Evolutionary conservation across 2,329 filamentous ascomycete genomes (phyloP), one percentile per base, ranked within the genome.

Genomic region (Arthrocladium fulminans): DNA sequence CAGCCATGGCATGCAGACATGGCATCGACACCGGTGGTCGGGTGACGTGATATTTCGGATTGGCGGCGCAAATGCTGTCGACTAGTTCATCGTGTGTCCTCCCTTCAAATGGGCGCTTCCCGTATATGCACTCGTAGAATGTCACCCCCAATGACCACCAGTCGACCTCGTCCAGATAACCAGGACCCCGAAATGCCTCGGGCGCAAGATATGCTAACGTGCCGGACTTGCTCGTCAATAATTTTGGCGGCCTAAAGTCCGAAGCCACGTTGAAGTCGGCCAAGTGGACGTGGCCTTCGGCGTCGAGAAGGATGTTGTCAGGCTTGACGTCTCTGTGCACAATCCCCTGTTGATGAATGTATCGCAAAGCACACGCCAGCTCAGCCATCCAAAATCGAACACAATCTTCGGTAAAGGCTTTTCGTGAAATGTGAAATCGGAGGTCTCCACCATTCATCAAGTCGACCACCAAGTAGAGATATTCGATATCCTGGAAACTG

Each of bases 81-180:
- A 84, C 84, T 42, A 98, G 73, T 5, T 81, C 79, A 48, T 87
- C 82, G 63, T 96, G 88, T 41, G 82, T 89, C 58, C 83, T 87
- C 46, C 88, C 90, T 62, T 96, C 88, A 57, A 97, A 98, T 19
- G 92, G 92, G 59, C 92, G 80, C 87, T 94, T 97, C 71, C 94
- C 95, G 72, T 97, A 98, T 56, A 98, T 96, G 75, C 92, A 97
- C 67, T 98, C 92, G 67, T 96, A 98, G 66, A 97, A 97, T n/a
- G 94, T 77, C 39, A 98, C 92, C 42, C 92, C 92, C 19, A 98
- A 70, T 4, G 92, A 97, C 92, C 92, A 98, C 92, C 92, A 98
- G 65, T 98, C 92, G 35, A 92, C 89, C 59, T 92, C 86, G 40
- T 82, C 81, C 51, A 86, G 83, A 63, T 98, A 98, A 32, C 92